Percentiles rank a stretch among this genome's conserved stretches.
phyloP scores from a whole-genome alignment of 768 basidiomycete genomes.

The Tephrocybe sp. region DNA sequence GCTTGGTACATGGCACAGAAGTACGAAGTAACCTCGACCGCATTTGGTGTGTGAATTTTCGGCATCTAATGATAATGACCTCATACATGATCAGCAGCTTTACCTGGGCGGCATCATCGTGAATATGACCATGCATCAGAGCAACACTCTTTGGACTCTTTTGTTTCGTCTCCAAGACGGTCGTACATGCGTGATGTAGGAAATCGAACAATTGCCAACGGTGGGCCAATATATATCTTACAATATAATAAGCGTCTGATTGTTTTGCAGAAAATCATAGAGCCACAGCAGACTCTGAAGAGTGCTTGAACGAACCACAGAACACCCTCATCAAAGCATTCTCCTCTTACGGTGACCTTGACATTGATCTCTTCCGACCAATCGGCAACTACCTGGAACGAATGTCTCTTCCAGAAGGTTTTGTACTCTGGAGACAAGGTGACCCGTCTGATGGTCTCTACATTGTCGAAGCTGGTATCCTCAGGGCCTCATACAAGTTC shows the following conservation, averaged over 20 bases:
- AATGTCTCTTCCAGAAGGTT: conserved; percentile 52
- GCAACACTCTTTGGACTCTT: conserved; percentile 36
- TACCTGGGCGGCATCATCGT: conserved; percentile 58
- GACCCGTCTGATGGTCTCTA: conserved; percentile 83
- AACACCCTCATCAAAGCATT: conserved; percentile 80
- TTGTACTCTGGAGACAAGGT: conserved; percentile 74
- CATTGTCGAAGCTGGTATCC: conserved; percentile 83
- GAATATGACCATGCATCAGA: conserved; percentile 42
- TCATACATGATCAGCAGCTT: conserved; percentile 30
- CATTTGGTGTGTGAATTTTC: conserved; percentile 37
- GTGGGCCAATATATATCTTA: conserved; percentile 29
- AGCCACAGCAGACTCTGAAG: conserved; percentile 23
- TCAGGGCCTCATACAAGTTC: conserved; percentile 83
- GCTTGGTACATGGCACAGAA: conserved; percentile 76
- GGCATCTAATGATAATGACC: background rate
- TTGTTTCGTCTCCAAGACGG: conserved; percentile 65
- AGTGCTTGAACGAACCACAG: conserved; percentile 57
- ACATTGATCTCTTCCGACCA: conserved; percentile 56
- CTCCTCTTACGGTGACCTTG: conserved; percentile 63
- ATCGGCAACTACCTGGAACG: conserved; percentile 74
- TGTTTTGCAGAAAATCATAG: conserved; percentile 24
- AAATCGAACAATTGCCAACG: conserved; percentile 64
- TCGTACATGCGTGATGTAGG: conserved; percentile 72
- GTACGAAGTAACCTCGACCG: conserved; percentile 42
- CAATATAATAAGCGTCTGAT: background rate